These are phyloP conservation scores for Medicago lupulina DNA, from an alignment of 306 rosid genomes.

Conservation along the genomic window DNA sequence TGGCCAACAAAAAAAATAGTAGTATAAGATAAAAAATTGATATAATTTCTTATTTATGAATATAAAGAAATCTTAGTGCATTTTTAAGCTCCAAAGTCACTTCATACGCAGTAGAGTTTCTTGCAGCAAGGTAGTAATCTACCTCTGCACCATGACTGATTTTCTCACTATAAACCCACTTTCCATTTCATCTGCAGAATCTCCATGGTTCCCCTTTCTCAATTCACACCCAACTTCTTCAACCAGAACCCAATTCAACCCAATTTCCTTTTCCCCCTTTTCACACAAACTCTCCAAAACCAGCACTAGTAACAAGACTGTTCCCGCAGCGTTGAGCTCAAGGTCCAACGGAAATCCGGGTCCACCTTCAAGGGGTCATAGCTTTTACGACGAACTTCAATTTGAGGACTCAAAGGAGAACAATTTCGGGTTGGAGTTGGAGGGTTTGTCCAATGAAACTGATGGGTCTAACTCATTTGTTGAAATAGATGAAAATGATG, in stretches of 20 bases:
- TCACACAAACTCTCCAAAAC: constrained; percentile 38
- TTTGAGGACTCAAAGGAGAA: constrained; percentile 52
- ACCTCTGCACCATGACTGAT: constrained; percentile 40
- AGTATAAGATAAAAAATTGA: too few relatives aligned
- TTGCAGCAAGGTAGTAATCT: not conserved
- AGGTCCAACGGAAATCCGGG: constrained; percentile 14
- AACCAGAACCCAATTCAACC: constrained; percentile 25
- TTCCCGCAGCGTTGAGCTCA: constrained; percentile 35
- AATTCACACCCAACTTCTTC: constrained; percentile 1
- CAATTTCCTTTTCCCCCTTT: constrained; percentile 13
- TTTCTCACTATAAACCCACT: constrained; percentile 49
- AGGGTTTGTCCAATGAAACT: constrained; percentile 24
- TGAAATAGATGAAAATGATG: constrained; percentile 38
- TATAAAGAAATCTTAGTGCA: too few relatives aligned
- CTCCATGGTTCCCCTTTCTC: constrained; percentile 42
- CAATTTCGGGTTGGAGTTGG: constrained; percentile 46
- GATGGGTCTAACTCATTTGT: constrained; percentile 39
- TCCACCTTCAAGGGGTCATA: constrained; percentile 36
- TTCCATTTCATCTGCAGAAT: constrained; percentile 46
- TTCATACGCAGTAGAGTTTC: too few relatives aligned
- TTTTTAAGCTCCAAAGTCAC: not conserved
- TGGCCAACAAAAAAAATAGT: too few relatives aligned
- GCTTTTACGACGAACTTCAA: constrained; percentile 52
- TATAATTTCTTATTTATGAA: too few relatives aligned
- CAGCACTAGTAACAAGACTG: not conserved